Conservation (phyloP, 257 asterid genomes). For the Lithospermum erythrorhizon region DNA sequence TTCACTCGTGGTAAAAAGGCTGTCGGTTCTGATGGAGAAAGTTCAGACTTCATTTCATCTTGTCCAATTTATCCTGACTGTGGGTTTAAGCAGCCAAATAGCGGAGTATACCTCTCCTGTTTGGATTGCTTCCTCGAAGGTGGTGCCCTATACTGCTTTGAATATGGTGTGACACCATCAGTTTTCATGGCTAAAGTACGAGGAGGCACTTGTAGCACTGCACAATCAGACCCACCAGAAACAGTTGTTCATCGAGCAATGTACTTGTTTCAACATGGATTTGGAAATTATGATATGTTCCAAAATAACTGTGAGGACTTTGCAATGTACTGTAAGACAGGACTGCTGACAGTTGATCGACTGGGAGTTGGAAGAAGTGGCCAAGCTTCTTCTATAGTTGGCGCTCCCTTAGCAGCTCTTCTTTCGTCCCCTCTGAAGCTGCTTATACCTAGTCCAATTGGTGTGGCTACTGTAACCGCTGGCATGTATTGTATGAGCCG, state of each 20-base stretch:
- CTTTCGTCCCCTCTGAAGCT: conserved; percentile 73
- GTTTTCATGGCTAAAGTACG: conserved; percentile 68
- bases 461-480: conserved; percentile 71
- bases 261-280: conserved; percentile 73
- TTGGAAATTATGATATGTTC: conserved; percentile 69
- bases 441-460: conserved; percentile 73
- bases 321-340: conserved; percentile 88
- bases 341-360: conserved; percentile 65
- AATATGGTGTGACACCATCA: conserved; percentile 65
- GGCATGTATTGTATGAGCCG: conserved; percentile 91
- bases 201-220: conserved; percentile 92
- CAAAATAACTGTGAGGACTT: conserved; percentile 96
- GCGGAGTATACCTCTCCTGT: conserved; percentile 77
- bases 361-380: conserved; percentile 84
- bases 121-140: conserved; percentile 67
- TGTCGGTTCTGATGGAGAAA: conserved; percentile 22
- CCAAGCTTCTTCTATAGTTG: conserved; percentile 76
- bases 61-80: conserved; percentile 78
- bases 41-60: conserved; percentile 20
- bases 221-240: conserved; percentile 52
- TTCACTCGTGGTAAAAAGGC: conserved; percentile 51
- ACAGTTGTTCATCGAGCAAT: conserved; percentile 72
- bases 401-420: conserved; percentile 89
- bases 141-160: conserved; percentile 62
- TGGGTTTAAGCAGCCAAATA: conserved; percentile 64